A percentile compares a stretch with the other conserved stretches of the same genome.
These are phyloP conservation scores for Allomyces arbusculus DNA, from an alignment of 192 early-diverging fungal species.

Conservation along the genomic window DNA sequence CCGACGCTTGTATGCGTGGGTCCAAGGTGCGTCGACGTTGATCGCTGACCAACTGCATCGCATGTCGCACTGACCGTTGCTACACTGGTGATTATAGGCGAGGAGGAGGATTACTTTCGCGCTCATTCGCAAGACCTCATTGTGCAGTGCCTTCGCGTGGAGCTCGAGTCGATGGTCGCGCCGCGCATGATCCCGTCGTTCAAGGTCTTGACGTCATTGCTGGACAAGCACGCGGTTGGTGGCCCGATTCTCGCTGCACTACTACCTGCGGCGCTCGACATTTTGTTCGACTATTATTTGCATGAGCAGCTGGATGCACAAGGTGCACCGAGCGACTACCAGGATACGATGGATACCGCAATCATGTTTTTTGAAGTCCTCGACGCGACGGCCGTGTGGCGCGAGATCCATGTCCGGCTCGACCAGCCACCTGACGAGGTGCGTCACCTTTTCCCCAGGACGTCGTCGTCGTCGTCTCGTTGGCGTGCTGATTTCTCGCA, in stretches of 20 bases:
- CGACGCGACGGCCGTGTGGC: conserved; percentile 72
- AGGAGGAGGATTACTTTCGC: conserved; percentile 29
- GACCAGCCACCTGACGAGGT: no score
- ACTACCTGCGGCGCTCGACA: conserved; percentile 18
- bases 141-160: conserved; percentile 29
- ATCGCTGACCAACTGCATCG: conserved; percentile 1
- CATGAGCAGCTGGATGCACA: conserved; percentile 25
- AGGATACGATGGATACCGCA: conserved; percentile 19
- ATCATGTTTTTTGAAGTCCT: conserved; percentile 79
- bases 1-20: conserved; percentile 76
- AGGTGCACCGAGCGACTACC: no score
- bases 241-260: conserved; percentile 48
- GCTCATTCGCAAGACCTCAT: conserved; percentile 26
- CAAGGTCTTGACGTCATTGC: conserved; percentile 61
- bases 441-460: no score
- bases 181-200: conserved; percentile 39
- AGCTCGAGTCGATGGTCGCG: conserved; percentile 18
- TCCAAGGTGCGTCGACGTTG: conserved; percentile 11
- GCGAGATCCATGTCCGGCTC: conserved; percentile 20
- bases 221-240: conserved; percentile 69
- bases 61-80: neutral
- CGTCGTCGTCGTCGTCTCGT: neutral
- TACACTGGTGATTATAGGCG: conserved; percentile 1
- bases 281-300: conserved; percentile 1
- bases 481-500: conserved; percentile 4